Evolutionary conservation across 371 early-diverging fungal species (phyloP).

Genomic region (Rhizopus sp.): DNA sequence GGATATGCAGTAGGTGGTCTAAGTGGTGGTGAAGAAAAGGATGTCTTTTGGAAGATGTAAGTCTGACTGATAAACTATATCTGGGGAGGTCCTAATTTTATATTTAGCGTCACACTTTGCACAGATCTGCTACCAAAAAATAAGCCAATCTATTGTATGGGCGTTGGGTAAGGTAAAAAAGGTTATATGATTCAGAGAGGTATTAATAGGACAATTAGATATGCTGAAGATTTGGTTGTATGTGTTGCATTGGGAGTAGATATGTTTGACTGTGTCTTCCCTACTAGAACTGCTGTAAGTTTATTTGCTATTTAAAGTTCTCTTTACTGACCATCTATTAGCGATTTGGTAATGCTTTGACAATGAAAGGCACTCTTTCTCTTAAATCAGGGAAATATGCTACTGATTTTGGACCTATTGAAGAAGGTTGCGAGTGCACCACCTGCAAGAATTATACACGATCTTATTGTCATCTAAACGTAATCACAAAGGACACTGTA

Average conservation of each 20-base stretch:
- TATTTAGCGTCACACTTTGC: constrained; percentile 69
- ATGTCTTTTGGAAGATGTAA: constrained; percentile 86
- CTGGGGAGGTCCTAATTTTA: neutral
- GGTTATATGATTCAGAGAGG: neutral
- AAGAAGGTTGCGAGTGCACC: constrained; percentile 82
- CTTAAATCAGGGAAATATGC: constrained; percentile 67
- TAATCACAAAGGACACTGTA: constrained; percentile 79
- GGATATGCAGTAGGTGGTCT: constrained; percentile 97
- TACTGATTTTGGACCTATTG: constrained; percentile 77
- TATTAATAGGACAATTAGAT: constrained; percentile 49
- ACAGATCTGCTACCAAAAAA: constrained; percentile 83
- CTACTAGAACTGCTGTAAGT: constrained; percentile 91
- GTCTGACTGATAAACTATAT: constrained; percentile 4
- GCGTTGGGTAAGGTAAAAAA: constrained; percentile 74
- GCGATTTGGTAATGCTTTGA: constrained; percentile 93
- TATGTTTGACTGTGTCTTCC: constrained; percentile 98
- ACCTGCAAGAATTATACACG: constrained; percentile 87
- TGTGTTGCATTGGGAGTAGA: constrained; percentile 94
- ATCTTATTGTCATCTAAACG: constrained; percentile 70
- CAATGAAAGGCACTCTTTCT: constrained; percentile 75
- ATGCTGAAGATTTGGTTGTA: constrained; percentile 93
- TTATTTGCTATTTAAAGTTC: neutral
- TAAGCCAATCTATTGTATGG: constrained; percentile 97
- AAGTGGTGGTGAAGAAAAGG: constrained; percentile 95
- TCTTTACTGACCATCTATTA: constrained; percentile 16